These are phyloP conservation scores for Pachyrhizus erosus DNA, from an alignment of 306 rosid species.

Conservation along the genomic window DNA sequence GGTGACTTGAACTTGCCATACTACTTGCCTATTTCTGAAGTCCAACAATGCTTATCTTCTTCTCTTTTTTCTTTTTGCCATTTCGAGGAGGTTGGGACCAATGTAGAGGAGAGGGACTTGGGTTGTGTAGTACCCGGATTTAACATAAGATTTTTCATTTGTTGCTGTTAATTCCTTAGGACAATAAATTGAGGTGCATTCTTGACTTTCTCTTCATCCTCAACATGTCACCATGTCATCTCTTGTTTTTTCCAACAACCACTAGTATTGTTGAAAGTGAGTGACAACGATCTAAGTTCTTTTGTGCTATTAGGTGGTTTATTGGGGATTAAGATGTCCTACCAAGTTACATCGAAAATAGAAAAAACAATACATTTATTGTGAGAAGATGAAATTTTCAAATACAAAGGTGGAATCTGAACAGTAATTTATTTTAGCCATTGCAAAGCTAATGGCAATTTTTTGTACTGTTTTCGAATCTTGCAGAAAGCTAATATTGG, in stretches of 20 bases:
- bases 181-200: conserved; percentile 8
- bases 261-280: conserved; percentile 52
- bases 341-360: neutral
- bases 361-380: neutral
- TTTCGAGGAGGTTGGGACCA: conserved; percentile 11
- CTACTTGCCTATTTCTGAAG: neutral
- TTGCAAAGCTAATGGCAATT: conserved; percentile 39
- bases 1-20: neutral
- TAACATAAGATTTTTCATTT: conserved; percentile 25
- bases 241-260: conserved; percentile 52
- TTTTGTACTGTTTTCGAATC: conserved; percentile 36
- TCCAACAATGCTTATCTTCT: neutral
- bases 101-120: neutral
- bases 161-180: neutral
- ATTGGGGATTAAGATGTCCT: conserved; percentile 35
- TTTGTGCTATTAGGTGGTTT: conserved; percentile 4
- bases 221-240: conserved; percentile 23
- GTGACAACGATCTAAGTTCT: conserved; percentile 48
- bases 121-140: neutral
- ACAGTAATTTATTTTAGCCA: conserved; percentile 41
- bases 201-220: conserved; percentile 36
- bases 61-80: neutral
- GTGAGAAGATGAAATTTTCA: neutral
- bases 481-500: conserved; percentile 33
- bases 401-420: conserved; percentile 20